These are phyloP conservation scores for Leishmania aethiopica DNA, from an alignment of 208 protist species.

Conservation along the genomic window DNA sequence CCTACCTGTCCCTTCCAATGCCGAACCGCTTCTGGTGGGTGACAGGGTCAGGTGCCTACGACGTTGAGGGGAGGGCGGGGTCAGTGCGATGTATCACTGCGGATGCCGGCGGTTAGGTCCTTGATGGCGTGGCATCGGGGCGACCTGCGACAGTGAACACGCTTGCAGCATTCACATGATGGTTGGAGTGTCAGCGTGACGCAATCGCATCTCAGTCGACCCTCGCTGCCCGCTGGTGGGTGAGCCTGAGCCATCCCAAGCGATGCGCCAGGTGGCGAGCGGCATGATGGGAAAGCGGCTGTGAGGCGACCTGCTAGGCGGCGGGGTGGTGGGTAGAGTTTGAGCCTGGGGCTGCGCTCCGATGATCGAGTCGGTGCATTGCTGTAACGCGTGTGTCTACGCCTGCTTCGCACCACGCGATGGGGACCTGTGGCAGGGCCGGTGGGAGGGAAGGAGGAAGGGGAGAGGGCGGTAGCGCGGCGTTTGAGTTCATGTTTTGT, in stretches of 20 bases:
- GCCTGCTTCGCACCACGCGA: neutral
- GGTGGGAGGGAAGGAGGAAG: neutral
- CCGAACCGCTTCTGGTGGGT: too few relatives aligned
- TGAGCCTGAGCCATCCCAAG: neutral
- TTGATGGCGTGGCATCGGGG: neutral
- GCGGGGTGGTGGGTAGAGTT: neutral
- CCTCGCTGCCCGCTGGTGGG: too few relatives aligned
- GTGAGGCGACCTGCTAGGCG: too few relatives aligned
- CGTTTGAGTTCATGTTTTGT: neutral
- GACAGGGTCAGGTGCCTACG: too few relatives aligned
- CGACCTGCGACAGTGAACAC: neutral
- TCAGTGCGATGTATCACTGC: neutral
- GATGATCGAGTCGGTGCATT: neutral
- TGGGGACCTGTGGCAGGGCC: neutral
- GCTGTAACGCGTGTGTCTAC: neutral
- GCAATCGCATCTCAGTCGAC: neutral
- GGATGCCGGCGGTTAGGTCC: too few relatives aligned
- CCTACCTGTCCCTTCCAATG: too few relatives aligned
- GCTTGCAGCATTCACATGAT: too few relatives aligned
- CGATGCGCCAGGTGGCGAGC: too few relatives aligned
- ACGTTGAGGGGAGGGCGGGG: neutral
- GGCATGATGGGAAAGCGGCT: too few relatives aligned
- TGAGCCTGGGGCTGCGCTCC: neutral
- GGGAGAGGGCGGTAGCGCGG: neutral
- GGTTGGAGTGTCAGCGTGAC: too few relatives aligned